Conservation (phyloP, 192 early-diverging fungal genomes). For the Backusella circina region DNA sequence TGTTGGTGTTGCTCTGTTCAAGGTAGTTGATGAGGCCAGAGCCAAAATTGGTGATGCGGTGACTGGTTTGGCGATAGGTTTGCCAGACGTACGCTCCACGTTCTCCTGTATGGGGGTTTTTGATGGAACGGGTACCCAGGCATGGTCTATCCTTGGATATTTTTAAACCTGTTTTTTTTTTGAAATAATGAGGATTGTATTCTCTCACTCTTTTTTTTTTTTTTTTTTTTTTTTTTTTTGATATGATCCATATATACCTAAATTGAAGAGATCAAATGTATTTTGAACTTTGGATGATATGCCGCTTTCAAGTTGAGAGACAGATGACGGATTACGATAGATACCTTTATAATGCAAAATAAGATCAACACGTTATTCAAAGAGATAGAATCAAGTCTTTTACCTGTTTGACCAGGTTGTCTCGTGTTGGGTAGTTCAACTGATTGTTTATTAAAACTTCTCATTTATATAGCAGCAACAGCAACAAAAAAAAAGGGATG, state of each 20-base stretch:
- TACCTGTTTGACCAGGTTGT: constrained; percentile 48
- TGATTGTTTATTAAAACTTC: constrained; percentile 41
- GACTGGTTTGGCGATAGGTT: constrained; percentile 59
- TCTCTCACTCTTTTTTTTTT: neutral
- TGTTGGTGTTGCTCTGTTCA: constrained; percentile 28
- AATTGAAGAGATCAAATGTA: constrained; percentile 41
- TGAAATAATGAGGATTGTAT: neutral
- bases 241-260: constrained; percentile 28
- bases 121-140: constrained; percentile 58
- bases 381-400: neutral
- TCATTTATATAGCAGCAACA: too few relatives aligned
- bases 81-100: constrained; percentile 68
- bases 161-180: constrained; percentile 41
- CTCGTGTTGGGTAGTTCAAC: constrained; percentile 46
- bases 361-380: neutral
- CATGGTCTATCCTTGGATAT: constrained; percentile 51
- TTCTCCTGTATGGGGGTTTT: constrained; percentile 53
- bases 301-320: constrained; percentile 24
- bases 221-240: neutral
- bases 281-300: constrained; percentile 41
- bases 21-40: constrained; percentile 63
- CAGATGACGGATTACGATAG: constrained; percentile 37
- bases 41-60: constrained; percentile 60
- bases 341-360: constrained; percentile 23
- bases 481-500: neutral